Evolutionary conservation across 2,329 filamentous ascomycete species (phyloP).

Genomic region (Tetracladium maxilliforme): DNA sequence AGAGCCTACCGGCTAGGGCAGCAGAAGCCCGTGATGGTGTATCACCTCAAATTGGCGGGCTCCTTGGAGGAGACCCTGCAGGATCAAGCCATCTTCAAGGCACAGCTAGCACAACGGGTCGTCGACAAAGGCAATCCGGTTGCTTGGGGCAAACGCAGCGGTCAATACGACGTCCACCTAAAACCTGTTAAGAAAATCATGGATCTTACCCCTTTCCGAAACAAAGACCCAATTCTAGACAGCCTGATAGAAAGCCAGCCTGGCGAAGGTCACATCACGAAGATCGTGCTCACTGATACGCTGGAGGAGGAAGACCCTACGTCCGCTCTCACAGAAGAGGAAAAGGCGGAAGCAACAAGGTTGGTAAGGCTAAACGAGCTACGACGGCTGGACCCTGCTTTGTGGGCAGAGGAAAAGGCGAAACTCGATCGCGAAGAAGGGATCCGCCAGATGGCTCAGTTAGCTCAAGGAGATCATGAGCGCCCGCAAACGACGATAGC

Average conservation of each 20-base stretch:
- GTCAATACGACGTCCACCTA: conserved; percentile 34
- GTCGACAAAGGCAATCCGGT: conserved; percentile 71
- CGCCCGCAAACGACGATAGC: too few species aligned
- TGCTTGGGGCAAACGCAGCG: conserved; percentile 44
- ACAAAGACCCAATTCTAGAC: conserved; percentile 52
- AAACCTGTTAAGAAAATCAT: too few species aligned
- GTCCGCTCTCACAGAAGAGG: too few species aligned
- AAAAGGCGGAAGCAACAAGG: too few species aligned
- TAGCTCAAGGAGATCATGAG: too few species aligned
- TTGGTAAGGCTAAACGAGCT: too few species aligned
- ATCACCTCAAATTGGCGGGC: conserved; percentile 64
- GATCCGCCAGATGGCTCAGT: too few species aligned
- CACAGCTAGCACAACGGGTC: conserved; percentile 61
- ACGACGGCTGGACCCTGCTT: too few species aligned
- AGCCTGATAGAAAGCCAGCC: conserved; percentile 36
- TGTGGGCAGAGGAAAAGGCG: too few species aligned
- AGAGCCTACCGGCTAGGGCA: conserved; percentile 80
- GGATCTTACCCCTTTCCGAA: conserved; percentile 35
- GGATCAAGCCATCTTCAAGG: conserved; percentile 68
- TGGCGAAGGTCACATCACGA: conserved; percentile 26
- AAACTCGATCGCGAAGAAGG: too few species aligned
- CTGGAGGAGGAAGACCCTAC: conserved; percentile 61
- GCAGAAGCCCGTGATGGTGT: conserved; percentile 67
- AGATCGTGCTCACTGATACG: conserved; percentile 54
- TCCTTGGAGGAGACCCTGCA: conserved; percentile 67